Evolutionary conservation across 192 early-diverging fungal genomes (phyloP).

Genomic region (Linnemannia zychae): DNA sequence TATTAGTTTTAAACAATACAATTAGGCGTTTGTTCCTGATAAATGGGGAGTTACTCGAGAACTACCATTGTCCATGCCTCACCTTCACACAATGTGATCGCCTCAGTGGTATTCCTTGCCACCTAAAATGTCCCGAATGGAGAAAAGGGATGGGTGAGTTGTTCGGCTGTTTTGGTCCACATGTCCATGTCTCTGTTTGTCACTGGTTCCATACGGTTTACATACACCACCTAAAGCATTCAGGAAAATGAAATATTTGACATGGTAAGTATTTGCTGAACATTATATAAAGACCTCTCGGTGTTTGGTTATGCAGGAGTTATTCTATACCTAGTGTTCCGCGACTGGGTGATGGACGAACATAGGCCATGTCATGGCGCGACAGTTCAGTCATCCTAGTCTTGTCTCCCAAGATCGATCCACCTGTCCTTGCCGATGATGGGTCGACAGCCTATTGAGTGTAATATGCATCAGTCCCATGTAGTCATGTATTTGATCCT

Average conservation of each 20-base stretch:
- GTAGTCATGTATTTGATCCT: not conserved
- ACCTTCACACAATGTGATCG: slow-evolving; percentile 85
- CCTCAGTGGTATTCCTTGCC: slow-evolving; percentile 85
- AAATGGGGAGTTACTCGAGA: not conserved
- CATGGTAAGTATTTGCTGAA: not conserved
- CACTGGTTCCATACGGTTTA: not conserved
- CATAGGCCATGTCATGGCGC: slow-evolving; percentile 70
- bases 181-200: not conserved
- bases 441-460: slow-evolving; percentile 83
- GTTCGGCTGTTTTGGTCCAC: not conserved
- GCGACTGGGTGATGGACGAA: slow-evolving; percentile 82
- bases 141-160: not conserved
- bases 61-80: not conserved
- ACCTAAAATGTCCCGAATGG: slow-evolving; percentile 54
- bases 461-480: not conserved
- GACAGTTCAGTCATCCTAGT: slow-evolving; percentile 88
- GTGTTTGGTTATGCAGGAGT: not conserved
- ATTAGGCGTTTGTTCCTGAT: not conserved
- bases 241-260: not conserved
- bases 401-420: slow-evolving; percentile 89
- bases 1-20: not conserved
- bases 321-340: slow-evolving; percentile 73
- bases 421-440: slow-evolving; percentile 83
- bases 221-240: slow-evolving; percentile 21
- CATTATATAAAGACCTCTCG: not conserved